Evolutionary conservation across 2,329 filamentous ascomycete genomes (phyloP), one percentile per base, ranked within the genome.

Genomic region (Zopfia rhizophila): DNA sequence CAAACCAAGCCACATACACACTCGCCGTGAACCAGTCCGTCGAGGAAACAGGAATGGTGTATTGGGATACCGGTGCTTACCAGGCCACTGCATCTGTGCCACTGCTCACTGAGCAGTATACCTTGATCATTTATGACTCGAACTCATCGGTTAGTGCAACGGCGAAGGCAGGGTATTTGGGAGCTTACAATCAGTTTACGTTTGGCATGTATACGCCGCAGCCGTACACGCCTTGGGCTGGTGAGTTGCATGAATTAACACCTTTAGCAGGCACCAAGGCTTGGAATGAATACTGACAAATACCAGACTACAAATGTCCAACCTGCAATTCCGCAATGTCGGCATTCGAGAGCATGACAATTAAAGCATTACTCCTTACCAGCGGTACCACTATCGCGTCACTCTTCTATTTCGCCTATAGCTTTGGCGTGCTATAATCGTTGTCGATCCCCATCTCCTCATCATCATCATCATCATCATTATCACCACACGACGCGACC

Each of bases 121-220:
- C 83, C 1, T 74, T 88, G 29, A 72, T 84, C 43, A 78, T 88
- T 45, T 82, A 85, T 59, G 85, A 88, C 66, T 75, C 80, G 6
- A 72, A 75, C 19, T 77, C 76, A 50, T 78, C 76, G 12, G 70
- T 82, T 28, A 80, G 71, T 14, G 80, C 82, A 4, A 70, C 76
- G 13, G 70, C 83, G 2, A 65, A 63, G 11, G 74, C 84, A 0
- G 85, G 85, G 5, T 78, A 85, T 60, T 66, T 88, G 30, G 75
- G 71, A 12, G 72, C 76, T 2, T 79, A 74, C 60, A 76, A 74
- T 45, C 73, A 77, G 12, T 82, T 79, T 59, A 73, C 66, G 5
- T 88, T 88, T 59, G 85, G 82, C 49, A 85, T 88, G 81, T 88
- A 88, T 65, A 62, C 64, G 18, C 76, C 79, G 29, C 80, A 82